Evolutionary conservation across 1,284 basidiomycete species (phyloP).

Genomic region (Xerocomus amazonicus): DNA sequence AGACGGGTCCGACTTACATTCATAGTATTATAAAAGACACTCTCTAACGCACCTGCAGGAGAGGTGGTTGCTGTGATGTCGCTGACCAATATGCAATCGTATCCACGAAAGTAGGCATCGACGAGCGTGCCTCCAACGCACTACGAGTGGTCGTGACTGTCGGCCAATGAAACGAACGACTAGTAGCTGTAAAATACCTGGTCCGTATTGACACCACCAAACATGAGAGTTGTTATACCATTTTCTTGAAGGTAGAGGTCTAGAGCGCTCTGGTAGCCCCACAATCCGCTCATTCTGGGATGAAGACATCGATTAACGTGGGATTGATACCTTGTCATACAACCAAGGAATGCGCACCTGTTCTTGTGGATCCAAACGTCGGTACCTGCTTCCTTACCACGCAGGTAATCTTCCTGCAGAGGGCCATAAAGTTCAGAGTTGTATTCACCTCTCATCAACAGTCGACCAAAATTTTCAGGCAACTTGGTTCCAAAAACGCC

Average conservation of each 20-base stretch:
- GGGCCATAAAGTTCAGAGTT: slow-evolving; percentile 61
- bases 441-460: slow-evolving; percentile 56
- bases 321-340: background rate
- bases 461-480: slow-evolving; percentile 50
- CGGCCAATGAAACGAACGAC: background rate
- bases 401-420: slow-evolving; percentile 51
- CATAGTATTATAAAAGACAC: slow-evolving; percentile 53
- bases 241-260: slow-evolving; percentile 61
- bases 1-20: slow-evolving; percentile 40
- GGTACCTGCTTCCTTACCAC: slow-evolving; percentile 50
- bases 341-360: slow-evolving; percentile 37
- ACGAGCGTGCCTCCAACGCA: slow-evolving; percentile 64
- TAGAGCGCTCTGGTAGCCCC: slow-evolving; percentile 58
- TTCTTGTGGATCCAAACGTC: slow-evolving; percentile 75
- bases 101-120: slow-evolving; percentile 62
- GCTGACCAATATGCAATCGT: slow-evolving; percentile 55
- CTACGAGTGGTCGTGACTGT: slow-evolving; percentile 29
- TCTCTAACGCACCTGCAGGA: slow-evolving; percentile 56
- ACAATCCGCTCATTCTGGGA: slow-evolving; percentile 61
- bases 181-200: slow-evolving; percentile 40
- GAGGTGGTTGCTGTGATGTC: slow-evolving; percentile 63
- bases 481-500: slow-evolving; percentile 59
- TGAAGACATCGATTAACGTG: background rate
- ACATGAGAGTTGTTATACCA: slow-evolving; percentile 58
- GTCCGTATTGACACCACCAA: slow-evolving; percentile 66